Evolutionary conservation across 805 yeast genomes (phyloP).

Genomic region (Middelhovenomyces tepae): DNA sequence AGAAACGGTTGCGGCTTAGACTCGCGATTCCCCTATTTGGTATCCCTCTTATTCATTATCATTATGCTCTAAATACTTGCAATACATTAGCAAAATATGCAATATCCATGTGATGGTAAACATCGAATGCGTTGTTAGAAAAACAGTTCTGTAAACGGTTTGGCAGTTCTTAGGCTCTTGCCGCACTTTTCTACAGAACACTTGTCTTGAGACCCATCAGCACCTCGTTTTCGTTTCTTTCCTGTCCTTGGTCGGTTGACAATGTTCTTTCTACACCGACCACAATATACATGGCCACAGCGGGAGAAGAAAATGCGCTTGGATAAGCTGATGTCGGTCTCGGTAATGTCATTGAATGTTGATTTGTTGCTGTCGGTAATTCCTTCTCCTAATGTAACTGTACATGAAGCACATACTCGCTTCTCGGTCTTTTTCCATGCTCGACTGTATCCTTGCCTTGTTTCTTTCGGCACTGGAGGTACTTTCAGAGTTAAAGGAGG

Average conservation of each 20-base stretch:
- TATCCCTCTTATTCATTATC: neutral
- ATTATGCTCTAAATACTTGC: slow-evolving; percentile 1
- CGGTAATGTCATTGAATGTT: slow-evolving; percentile 28
- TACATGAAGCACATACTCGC: slow-evolving; percentile 60
- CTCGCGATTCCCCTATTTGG: too few relatives aligned
- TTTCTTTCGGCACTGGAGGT: slow-evolving; percentile 5
- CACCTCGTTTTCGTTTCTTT: slow-evolving; percentile 16
- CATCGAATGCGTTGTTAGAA: neutral
- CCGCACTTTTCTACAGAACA: neutral
- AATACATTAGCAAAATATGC: neutral
- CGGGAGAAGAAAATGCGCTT: slow-evolving; percentile 53
- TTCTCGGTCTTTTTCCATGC: slow-evolving; percentile 30
- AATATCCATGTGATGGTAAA: too few relatives aligned
- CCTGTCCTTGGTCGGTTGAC: slow-evolving; percentile 29
- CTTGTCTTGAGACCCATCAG: slow-evolving; percentile 1
- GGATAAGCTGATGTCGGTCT: slow-evolving; percentile 51
- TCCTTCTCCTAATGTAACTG: slow-evolving; percentile 64
- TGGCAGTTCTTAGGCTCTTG: neutral
- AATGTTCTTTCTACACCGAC: slow-evolving; percentile 69
- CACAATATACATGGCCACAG: slow-evolving; percentile 86
- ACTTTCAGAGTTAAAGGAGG: too few relatives aligned
- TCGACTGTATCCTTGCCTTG: slow-evolving; percentile 17
- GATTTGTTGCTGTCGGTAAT: slow-evolving; percentile 36
- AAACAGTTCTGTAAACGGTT: neutral
- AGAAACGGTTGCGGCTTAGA: too few relatives aligned